Evolutionary conservation across 305 asterid genomes (phyloP).

Genomic region (Solanum chacoense): DNA sequence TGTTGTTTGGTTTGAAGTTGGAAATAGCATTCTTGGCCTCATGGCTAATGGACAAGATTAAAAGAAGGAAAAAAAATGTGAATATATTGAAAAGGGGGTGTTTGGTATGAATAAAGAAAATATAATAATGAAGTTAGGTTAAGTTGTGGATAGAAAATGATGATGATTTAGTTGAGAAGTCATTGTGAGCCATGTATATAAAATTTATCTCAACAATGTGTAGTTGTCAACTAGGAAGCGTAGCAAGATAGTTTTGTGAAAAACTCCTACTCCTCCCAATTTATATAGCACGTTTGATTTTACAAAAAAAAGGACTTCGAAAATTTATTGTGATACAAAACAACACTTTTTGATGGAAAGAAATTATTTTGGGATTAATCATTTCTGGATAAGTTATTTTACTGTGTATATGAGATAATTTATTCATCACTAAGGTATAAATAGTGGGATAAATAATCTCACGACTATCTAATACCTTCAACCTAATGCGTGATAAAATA

Average conservation of each 20-base stretch:
- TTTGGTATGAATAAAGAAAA: not conserved
- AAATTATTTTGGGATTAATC: too few relatives aligned
- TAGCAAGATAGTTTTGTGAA: not conserved
- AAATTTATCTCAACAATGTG: not conserved
- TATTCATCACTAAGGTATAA: too few relatives aligned
- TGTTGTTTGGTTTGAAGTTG: not conserved
- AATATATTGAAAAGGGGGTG: not conserved
- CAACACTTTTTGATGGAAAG: not conserved
- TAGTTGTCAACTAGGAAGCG: not conserved
- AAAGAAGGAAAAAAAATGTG: not conserved
- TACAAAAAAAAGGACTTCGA: too few relatives aligned
- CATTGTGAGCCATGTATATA: not conserved
- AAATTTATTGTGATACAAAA: too few relatives aligned
- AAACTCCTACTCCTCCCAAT: not conserved
- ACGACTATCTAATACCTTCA: too few relatives aligned
- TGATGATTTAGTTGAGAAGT: not conserved
- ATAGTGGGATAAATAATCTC: too few relatives aligned
- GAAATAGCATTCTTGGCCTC: not conserved
- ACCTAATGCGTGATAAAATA: too few relatives aligned
- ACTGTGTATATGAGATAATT: not conserved
- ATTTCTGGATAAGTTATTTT: too few relatives aligned
- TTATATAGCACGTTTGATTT: not conserved
- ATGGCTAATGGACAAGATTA: not conserved
- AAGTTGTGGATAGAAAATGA: not conserved
- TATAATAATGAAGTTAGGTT: not conserved